These are phyloP conservation scores for Moesziomyces antarcticus DNA, from an alignment of 1,284 basidiomycete genomes.

Conservation along the genomic window DNA sequence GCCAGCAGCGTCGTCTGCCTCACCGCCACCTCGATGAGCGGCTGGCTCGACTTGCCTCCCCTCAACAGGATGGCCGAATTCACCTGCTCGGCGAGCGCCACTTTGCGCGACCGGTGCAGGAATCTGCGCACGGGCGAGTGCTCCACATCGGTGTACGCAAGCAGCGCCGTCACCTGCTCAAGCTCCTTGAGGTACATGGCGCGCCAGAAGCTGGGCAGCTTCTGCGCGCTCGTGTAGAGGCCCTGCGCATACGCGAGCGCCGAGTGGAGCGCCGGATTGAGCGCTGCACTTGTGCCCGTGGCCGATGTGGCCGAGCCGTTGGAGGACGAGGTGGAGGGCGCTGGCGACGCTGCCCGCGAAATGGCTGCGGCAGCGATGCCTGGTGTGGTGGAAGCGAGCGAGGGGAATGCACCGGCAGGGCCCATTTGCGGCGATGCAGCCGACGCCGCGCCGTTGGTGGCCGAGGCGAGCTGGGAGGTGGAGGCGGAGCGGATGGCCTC, in stretches of 20 bases:
- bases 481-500: slow-evolving; percentile 77
- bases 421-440: slow-evolving; percentile 6
- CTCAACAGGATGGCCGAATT: slow-evolving; percentile 79
- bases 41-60: slow-evolving; percentile 57
- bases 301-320: slow-evolving; percentile 47
- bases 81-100: slow-evolving; percentile 84
- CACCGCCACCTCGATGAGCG: slow-evolving; percentile 60
- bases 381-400: slow-evolving; percentile 37
- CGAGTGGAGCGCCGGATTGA: slow-evolving; percentile 48
- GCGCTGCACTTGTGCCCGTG: slow-evolving; percentile 22
- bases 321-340: slow-evolving; percentile 49
- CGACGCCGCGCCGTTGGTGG: background rate
- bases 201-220: slow-evolving; percentile 50
- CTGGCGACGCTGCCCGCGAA: slow-evolving; percentile 54
- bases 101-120: slow-evolving; percentile 77
- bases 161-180: slow-evolving; percentile 76
- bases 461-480: slow-evolving; percentile 23
- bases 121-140: slow-evolving; percentile 77
- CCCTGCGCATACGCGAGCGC: slow-evolving; percentile 55
- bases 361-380: slow-evolving; percentile 44
- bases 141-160: slow-evolving; percentile 81
- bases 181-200: slow-evolving; percentile 77
- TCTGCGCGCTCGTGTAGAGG: slow-evolving; percentile 53
- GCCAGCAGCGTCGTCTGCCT: slow-evolving; percentile 59
- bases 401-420: slow-evolving; percentile 24